Conservation (phyloP, 2,329 filamentous ascomycete species). For the Epichloe festucae region DNA sequence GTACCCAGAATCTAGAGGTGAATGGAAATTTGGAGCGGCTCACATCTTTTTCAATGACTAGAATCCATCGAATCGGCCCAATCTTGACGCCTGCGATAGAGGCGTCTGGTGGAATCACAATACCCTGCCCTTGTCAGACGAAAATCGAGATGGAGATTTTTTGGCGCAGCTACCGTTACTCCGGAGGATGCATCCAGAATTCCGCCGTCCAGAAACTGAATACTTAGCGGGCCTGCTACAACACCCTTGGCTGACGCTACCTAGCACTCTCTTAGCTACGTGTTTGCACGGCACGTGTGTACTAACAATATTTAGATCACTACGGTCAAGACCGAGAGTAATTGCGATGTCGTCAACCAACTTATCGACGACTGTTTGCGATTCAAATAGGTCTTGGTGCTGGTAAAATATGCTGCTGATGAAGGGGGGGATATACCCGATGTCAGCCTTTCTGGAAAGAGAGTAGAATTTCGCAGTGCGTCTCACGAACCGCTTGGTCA, state of each 20-base stretch:
- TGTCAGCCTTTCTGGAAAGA: not conserved
- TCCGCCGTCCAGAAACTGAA: conserved; percentile 33
- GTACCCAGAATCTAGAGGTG: not conserved
- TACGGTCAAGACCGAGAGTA: conserved; percentile 51
- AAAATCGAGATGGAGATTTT: not conserved
- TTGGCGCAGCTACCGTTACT: conserved; percentile 14
- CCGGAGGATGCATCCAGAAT: conserved; percentile 18
- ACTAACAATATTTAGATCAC: conserved; percentile 56
- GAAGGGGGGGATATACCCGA: too few relatives aligned
- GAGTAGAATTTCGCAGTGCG: too few relatives aligned
- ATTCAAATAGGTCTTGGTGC: conserved; percentile 57
- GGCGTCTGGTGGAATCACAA: conserved; percentile 42
- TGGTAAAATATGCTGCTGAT: conserved; percentile 69
- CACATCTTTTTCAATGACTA: conserved; percentile 72
- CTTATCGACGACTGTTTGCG: conserved; percentile 54
- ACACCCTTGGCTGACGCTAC: conserved; percentile 64
- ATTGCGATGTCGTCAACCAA: conserved; percentile 64
- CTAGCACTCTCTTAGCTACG: conserved; percentile 24
- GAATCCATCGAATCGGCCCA: conserved; percentile 43
- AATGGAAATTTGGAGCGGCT: conserved; percentile 1
- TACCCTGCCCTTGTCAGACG: conserved; percentile 33
- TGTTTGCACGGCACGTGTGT: not conserved
- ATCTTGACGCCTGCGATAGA: conserved; percentile 38
- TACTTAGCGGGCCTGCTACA: conserved; percentile 42
- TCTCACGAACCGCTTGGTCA: conserved; percentile 46